Conservation (phyloP, 2,329 filamentous ascomycete species). For the Aspergillus fructus region DNA sequence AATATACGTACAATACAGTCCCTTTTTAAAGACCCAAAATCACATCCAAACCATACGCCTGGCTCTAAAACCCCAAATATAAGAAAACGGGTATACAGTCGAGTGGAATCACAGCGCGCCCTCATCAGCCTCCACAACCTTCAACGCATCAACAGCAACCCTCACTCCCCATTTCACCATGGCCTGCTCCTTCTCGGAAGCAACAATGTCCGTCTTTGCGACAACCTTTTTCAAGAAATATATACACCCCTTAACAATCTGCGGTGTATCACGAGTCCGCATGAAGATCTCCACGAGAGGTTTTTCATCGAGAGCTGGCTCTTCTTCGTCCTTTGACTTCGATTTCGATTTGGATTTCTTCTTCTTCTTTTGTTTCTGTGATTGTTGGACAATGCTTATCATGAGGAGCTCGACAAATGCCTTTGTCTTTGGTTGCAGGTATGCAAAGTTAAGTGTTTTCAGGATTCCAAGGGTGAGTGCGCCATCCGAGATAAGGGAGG, state of each 20-base stretch:
- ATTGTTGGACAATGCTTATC: constrained; percentile 70
- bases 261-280: constrained; percentile 61
- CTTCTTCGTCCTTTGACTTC: constrained; percentile 20
- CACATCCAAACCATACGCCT: constrained; percentile 1
- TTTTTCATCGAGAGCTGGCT: constrained; percentile 50
- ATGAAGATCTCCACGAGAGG: constrained; percentile 66
- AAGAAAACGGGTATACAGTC: background rate
- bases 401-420: constrained; percentile 80
- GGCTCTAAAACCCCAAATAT: background rate
- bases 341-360: constrained; percentile 23
- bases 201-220: constrained; percentile 59
- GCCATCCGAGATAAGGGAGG: constrained; percentile 60
- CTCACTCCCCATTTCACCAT: constrained; percentile 49
- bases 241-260: constrained; percentile 71
- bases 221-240: constrained; percentile 79
- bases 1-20: background rate
- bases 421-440: constrained; percentile 72
- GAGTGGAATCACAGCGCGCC: background rate
- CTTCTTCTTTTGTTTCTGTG: constrained; percentile 50
- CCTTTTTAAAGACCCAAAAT: background rate
- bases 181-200: constrained; percentile 52
- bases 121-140: constrained; percentile 29
- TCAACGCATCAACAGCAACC: constrained; percentile 42
- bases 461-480: constrained; percentile 57
- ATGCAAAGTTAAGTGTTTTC: constrained; percentile 71